Conservation (phyloP, 306 rosid genomes). For the Corylus heterophylla region DNA sequence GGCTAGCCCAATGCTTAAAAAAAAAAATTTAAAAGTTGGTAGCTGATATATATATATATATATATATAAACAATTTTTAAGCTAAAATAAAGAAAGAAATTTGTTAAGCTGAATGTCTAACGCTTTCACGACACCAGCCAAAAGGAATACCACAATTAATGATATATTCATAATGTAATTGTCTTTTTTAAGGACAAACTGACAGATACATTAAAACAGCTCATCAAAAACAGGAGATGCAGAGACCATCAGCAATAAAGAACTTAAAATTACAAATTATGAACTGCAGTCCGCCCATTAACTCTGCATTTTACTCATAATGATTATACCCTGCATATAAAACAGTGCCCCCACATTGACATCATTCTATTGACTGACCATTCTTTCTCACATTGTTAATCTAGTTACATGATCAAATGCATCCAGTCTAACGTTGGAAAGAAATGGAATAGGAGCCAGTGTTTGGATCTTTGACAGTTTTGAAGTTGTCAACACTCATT, state of each 20-base stretch:
- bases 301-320: not conserved
- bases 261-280: not conserved
- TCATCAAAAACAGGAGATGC: not conserved
- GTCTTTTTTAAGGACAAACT: not conserved
- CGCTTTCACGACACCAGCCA: too few species aligned
- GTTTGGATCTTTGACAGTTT: conserved; percentile 87
- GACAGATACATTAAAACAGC: not conserved
- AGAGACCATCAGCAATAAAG: conserved; percentile 1
- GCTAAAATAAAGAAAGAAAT: too few species aligned
- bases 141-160: not conserved
- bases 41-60: too few species aligned
- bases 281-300: not conserved
- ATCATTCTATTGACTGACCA: not conserved
- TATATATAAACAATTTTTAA: too few species aligned
- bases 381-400: not conserved
- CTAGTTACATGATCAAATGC: conserved; percentile 14
- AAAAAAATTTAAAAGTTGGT: too few species aligned
- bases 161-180: not conserved
- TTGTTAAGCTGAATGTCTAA: too few species aligned
- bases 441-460: conserved; percentile 87
- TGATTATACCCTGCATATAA: not conserved
- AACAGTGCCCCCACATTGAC: not conserved
- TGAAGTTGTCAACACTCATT: conserved; percentile 86
- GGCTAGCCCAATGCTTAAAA: too few species aligned
- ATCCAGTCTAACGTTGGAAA: conserved; percentile 55